A percentile compares a stretch with the other conserved stretches of the same genome.
Evolutionary conservation across 495 filamentous ascomycete species (phyloP).

Genomic region (Aspergillus hancockii): DNA sequence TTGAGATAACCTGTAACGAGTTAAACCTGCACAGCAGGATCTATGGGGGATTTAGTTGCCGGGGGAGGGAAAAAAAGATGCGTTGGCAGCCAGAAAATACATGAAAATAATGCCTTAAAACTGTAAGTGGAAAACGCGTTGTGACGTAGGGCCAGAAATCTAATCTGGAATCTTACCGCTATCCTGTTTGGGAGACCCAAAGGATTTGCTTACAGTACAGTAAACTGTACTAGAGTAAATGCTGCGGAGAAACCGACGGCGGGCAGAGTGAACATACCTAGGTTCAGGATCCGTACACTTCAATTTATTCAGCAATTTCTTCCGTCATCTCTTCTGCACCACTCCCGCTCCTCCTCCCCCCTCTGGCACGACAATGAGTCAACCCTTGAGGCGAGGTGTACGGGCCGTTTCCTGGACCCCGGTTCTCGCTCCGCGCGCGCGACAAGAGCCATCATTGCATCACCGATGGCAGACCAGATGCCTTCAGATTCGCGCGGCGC

Average conservation of each 20-base stretch:
- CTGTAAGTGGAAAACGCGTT: not conserved
- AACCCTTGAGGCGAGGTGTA: slow-evolving; percentile 40
- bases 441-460: slow-evolving; percentile 27
- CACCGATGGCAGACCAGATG: slow-evolving; percentile 36
- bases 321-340: slow-evolving; percentile 6
- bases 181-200: slow-evolving; percentile 6
- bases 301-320: slow-evolving; percentile 4
- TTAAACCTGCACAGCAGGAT: too few relatives aligned
- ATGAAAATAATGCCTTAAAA: not conserved
- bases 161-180: not conserved
- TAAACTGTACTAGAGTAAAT: too few relatives aligned
- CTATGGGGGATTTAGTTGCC: not conserved
- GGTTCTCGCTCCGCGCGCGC: slow-evolving; percentile 33
- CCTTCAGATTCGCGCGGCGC: slow-evolving; percentile 48
- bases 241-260: slow-evolving; percentile 9
- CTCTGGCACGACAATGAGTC: slow-evolving; percentile 31
- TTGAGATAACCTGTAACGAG: not conserved
- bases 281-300: not conserved
- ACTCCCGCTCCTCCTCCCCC: not conserved
- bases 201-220: too few relatives aligned
- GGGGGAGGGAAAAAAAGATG: not conserved
- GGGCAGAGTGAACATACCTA: too few relatives aligned
- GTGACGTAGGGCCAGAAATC: not conserved
- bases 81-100: not conserved
- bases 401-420: slow-evolving; percentile 41